Evolutionary conservation across 768 basidiomycete species (phyloP).

Genomic region (Mycena leptocephala): DNA sequence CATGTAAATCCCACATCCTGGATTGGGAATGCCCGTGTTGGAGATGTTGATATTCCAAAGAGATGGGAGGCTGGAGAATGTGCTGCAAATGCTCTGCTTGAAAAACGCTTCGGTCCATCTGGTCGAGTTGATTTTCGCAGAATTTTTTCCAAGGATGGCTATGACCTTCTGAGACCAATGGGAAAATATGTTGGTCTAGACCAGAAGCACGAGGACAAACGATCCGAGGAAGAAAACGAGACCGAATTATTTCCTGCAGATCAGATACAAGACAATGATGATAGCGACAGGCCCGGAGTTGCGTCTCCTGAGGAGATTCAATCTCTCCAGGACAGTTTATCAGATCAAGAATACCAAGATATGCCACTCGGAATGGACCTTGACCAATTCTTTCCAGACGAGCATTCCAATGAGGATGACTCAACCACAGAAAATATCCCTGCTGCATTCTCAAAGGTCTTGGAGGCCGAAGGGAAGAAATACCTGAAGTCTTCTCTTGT

Average conservation of each 20-base stretch:
- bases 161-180: neutral
- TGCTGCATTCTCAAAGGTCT: neutral
- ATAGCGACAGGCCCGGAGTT: too few species aligned
- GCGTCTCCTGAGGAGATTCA: too few species aligned
- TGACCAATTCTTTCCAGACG: neutral
- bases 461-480: neutral
- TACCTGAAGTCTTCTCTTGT: conserved; percentile 1
- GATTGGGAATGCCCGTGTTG: neutral
- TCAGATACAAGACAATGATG: neutral
- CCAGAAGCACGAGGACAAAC: neutral
- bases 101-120: neutral
- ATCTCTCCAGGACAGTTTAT: neutral
- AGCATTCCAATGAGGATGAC: neutral
- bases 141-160: neutral
- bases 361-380: neutral
- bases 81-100: neutral
- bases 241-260: neutral
- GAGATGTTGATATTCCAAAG: neutral
- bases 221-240: neutral
- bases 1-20: conserved; percentile 2
- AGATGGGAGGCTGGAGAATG: neutral
- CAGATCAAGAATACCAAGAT: neutral
- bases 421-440: neutral
- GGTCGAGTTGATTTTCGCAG: neutral
- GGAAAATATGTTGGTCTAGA: neutral